Evolutionary conservation across 768 basidiomycete species (phyloP).

Genomic region (Termitomyces titanicus): DNA sequence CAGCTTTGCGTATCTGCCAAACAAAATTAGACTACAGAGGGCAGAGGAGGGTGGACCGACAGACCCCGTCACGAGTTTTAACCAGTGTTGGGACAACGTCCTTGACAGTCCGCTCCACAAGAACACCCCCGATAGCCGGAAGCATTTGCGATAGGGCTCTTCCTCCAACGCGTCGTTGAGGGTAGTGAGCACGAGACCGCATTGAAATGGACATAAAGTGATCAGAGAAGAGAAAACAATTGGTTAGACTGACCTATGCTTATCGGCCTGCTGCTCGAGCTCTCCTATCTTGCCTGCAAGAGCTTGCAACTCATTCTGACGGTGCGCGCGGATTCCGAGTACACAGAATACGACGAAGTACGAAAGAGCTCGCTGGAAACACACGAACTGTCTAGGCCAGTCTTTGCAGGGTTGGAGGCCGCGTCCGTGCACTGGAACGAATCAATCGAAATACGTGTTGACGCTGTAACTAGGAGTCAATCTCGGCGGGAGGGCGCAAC

Average conservation of each 20-base stretch:
- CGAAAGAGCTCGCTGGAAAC: no score
- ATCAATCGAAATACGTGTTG: no score
- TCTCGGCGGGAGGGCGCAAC: no score
- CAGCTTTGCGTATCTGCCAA: conserved; percentile 78
- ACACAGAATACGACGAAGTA: no score
- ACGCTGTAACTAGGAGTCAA: no score
- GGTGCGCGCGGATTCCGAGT: no score
- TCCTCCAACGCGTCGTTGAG: conserved; percentile 77
- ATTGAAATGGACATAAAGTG: conserved; percentile 3
- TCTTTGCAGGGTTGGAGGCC: no score
- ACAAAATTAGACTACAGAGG: conserved; percentile 13
- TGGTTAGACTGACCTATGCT: conserved; percentile 71
- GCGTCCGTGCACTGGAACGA: no score
- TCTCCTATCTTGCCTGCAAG: conserved; percentile 94
- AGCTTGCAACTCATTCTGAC: conserved; percentile 84
- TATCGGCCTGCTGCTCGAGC: conserved; percentile 93
- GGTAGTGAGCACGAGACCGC: conserved; percentile 84
- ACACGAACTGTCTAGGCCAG: no score
- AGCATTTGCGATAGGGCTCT: conserved; percentile 92
- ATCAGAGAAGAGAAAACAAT: not conserved
- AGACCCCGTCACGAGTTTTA: conserved; percentile 85
- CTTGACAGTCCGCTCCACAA: conserved; percentile 93
- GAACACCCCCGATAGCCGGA: conserved; percentile 90
- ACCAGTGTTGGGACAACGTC: conserved; percentile 90
- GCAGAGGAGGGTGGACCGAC: conserved; percentile 21